phyloP scores from a whole-genome alignment of 176 grass and related monocot species.

The Oryza coarctata region DNA sequence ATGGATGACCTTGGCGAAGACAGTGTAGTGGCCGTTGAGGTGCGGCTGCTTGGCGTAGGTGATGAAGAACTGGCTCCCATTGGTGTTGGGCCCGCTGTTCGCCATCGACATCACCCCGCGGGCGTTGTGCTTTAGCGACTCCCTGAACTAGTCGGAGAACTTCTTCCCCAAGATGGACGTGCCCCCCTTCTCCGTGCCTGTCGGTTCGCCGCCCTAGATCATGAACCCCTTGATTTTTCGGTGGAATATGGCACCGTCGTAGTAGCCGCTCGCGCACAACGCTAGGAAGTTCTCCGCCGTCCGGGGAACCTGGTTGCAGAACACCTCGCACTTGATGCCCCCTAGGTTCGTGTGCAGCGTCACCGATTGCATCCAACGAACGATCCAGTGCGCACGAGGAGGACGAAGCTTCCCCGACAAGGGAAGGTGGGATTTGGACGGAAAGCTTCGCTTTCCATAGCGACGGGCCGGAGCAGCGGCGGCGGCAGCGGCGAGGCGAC shows the following conservation, averaged over 20 bases:
- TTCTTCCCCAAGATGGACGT: slow-evolving; percentile 85
- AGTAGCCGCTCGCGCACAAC: slow-evolving; percentile 87
- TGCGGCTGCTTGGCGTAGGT: slow-evolving; percentile 93
- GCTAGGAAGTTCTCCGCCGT: slow-evolving; percentile 91
- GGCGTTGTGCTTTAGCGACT: slow-evolving; percentile 89
- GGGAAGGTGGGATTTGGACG: neutral
- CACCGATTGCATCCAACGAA: slow-evolving; percentile 49
- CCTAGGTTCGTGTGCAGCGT: slow-evolving; percentile 98
- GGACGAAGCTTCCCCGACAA: neutral
- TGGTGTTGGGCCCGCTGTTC: slow-evolving; percentile 92
- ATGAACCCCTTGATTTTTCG: slow-evolving; percentile 99
- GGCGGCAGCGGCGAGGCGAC: neutral
- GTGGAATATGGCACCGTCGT: slow-evolving; percentile 92
- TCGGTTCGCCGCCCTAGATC: slow-evolving; percentile 95
- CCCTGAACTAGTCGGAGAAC: slow-evolving; percentile 86
- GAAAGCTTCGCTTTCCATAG: slow-evolving; percentile 49
- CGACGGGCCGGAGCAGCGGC: too few relatives aligned
- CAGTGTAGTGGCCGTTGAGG: slow-evolving; percentile 92
- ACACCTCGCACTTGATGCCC: slow-evolving; percentile 98
- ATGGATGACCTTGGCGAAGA: slow-evolving; percentile 98
- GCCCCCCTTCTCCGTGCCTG: slow-evolving; percentile 80
- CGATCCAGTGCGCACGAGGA: neutral
- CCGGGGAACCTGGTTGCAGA: slow-evolving; percentile 83
- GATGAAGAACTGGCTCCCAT: slow-evolving; percentile 98
- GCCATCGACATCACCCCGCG: slow-evolving; percentile 87